phyloP scores from a whole-genome alignment of 805 yeast genomes.

The Candida sithepensis region DNA sequence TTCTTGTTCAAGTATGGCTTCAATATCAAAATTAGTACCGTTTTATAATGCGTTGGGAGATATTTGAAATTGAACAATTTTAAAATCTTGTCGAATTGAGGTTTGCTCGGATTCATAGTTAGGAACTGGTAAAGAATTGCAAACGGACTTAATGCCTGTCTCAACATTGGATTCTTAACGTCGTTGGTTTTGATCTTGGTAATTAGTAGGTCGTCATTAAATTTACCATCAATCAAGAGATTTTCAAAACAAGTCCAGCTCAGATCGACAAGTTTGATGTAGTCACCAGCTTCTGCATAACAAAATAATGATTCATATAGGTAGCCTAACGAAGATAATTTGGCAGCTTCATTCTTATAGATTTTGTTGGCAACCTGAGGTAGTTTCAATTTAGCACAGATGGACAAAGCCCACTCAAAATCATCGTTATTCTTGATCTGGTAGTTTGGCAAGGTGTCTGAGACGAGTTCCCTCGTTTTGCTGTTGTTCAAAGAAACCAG shows the following conservation, averaged over 20 bases:
- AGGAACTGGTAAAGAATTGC: constrained; percentile 56
- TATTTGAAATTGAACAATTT: constrained; percentile 47
- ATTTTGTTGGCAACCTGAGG: constrained; percentile 55
- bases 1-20: constrained; percentile 29
- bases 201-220: constrained; percentile 46
- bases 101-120: constrained; percentile 25
- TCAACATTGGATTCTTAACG: constrained; percentile 47
- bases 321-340: constrained; percentile 24
- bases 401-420: constrained; percentile 71
- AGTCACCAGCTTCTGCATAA: constrained; percentile 62
- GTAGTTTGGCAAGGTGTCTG: constrained; percentile 57
- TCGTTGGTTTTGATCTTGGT: constrained; percentile 19
- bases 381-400: constrained; percentile 65
- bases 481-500: constrained; percentile 45
- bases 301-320: constrained; percentile 60
- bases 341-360: constrained; percentile 48
- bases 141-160: constrained; percentile 70
- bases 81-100: constrained; percentile 30
- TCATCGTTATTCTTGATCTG: constrained; percentile 68
- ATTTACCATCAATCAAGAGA: constrained; percentile 45
- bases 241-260: constrained; percentile 64
- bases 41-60: constrained; percentile 47
- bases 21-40: constrained; percentile 48
- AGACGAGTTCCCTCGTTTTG: constrained; percentile 42
- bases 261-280: constrained; percentile 45